Percentiles rank a stretch among this genome's conserved stretches.
These are phyloP conservation scores for Odontarrhena argentea DNA, from an alignment of 345 rosid species.

Conservation along the genomic window DNA sequence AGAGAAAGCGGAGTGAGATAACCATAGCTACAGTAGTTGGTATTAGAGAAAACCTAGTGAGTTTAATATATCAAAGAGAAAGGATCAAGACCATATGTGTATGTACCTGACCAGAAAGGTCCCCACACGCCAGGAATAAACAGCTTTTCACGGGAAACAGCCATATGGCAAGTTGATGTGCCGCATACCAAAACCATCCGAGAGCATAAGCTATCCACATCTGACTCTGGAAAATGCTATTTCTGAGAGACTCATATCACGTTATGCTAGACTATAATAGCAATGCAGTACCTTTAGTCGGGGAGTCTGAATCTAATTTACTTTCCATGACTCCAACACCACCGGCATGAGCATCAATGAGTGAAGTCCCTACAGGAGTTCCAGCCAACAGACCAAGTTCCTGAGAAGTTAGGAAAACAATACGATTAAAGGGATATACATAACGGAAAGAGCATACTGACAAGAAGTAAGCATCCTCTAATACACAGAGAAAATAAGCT, in stretches of 20 bases:
- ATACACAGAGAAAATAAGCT: not conserved
- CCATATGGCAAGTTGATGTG: slow-evolving; percentile 98
- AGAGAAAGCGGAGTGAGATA: not conserved
- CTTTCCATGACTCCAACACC: slow-evolving; percentile 97
- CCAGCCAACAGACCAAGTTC: slow-evolving; percentile 81
- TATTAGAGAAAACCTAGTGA: slow-evolving; percentile 14
- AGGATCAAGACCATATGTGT: not conserved
- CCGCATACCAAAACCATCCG: slow-evolving; percentile 95
- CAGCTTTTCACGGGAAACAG: slow-evolving; percentile 75
- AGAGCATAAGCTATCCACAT: slow-evolving; percentile 65
- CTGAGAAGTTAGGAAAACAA: slow-evolving; percentile 45
- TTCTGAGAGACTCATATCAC: slow-evolving; percentile 10
- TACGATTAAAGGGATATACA: slow-evolving; percentile 16
- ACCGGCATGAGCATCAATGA: slow-evolving; percentile 99
- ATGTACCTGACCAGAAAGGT: slow-evolving; percentile 95
- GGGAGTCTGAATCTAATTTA: slow-evolving; percentile 49
- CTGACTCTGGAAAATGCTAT: slow-evolving; percentile 47
- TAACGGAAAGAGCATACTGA: slow-evolving; percentile 15
- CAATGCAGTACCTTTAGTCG: slow-evolving; percentile 51
- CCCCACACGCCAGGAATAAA: slow-evolving; percentile 99
- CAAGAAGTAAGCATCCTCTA: not conserved
- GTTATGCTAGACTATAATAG: slow-evolving; percentile 1
- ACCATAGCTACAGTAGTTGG: slow-evolving; percentile 60
- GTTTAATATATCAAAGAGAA: not conserved
- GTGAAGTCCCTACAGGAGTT: slow-evolving; percentile 85